These are phyloP conservation scores for Russula griseocarnosa DNA, from an alignment of 768 basidiomycete species.

Conservation along the genomic window DNA sequence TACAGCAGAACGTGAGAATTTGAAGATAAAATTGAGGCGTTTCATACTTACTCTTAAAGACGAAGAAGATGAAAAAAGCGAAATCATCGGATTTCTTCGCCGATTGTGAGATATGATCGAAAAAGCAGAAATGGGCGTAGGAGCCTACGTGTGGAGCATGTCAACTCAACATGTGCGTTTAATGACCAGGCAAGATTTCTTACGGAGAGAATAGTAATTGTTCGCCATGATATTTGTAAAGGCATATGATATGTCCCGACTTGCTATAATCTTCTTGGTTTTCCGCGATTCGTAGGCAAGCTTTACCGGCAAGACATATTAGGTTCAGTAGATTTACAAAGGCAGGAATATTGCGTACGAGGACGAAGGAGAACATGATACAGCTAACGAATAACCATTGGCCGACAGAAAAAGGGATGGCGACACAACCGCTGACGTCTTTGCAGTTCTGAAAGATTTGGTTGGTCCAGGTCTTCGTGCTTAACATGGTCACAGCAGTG, in stretches of 20 bases:
- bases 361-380: slow-evolving; percentile 95
- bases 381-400: slow-evolving; percentile 98
- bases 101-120: slow-evolving; percentile 92
- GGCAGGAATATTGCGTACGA: slow-evolving; percentile 49
- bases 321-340: background rate
- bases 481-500: slow-evolving; percentile 94
- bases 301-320: slow-evolving; percentile 37
- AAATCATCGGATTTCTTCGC: slow-evolving; percentile 96
- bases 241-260: slow-evolving; percentile 95
- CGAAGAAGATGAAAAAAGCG: slow-evolving; percentile 99
- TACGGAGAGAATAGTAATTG: slow-evolving; percentile 92
- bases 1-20: slow-evolving; percentile 32
- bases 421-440: slow-evolving; percentile 60
- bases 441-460: slow-evolving; percentile 80
- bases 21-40: background rate
- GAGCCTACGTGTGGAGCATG: slow-evolving; percentile 52
- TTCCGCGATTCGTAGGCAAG: slow-evolving; percentile 90
- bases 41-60: slow-evolving; percentile 84
- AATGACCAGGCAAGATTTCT: slow-evolving; percentile 34
- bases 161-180: background rate
- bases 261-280: slow-evolving; percentile 88
- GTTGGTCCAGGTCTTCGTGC: slow-evolving; percentile 85
- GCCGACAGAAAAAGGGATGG: slow-evolving; percentile 82
- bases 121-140: slow-evolving; percentile 98
- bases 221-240: slow-evolving; percentile 98